phyloP scores from a whole-genome alignment of 495 filamentous ascomycete genomes.

The Physcia stellaris region DNA sequence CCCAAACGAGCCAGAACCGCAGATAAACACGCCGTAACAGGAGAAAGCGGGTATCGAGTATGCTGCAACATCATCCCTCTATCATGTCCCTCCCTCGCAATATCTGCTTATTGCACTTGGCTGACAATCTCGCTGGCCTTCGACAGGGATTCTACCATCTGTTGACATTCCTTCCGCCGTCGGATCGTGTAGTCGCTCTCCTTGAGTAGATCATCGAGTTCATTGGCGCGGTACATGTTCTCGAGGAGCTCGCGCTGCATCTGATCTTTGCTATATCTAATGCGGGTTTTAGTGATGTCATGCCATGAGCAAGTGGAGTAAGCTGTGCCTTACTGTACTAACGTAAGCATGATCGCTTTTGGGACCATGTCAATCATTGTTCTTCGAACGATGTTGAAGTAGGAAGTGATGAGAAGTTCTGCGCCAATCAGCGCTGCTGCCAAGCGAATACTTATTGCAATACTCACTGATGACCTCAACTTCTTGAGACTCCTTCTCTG shows the following conservation, averaged over 20 bases:
- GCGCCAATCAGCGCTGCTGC: conserved; percentile 8
- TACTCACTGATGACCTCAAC: conserved; percentile 98
- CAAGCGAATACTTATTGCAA: conserved; percentile 5
- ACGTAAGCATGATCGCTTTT: conserved; percentile 96
- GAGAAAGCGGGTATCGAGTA: background rate
- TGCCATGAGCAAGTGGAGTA: background rate
- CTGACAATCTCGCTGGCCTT: conserved; percentile 92
- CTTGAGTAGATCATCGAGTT: conserved; percentile 88
- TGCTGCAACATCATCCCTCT: background rate
- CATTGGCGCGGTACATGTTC: conserved; percentile 84
- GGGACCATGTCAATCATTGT: conserved; percentile 99
- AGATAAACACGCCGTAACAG: no score
- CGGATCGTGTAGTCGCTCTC: conserved; percentile 95
- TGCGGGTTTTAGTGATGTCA: no score
- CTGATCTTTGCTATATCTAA: conserved; percentile 85
- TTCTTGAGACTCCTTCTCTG: conserved; percentile 83
- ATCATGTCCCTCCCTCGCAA: no score
- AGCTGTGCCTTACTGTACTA: conserved; percentile 69
- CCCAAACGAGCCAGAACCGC: no score
- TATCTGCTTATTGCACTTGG: conserved; percentile 81
- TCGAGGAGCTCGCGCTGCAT: conserved; percentile 99
- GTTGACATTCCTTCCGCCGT: conserved; percentile 93
- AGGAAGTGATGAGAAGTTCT: conserved; percentile 92
- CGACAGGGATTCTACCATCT: conserved; percentile 89
- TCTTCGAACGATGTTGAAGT: conserved; percentile 93